These are phyloP conservation scores for Basidioascus undulatus DNA, from an alignment of 768 basidiomycete genomes.

Conservation along the genomic window DNA sequence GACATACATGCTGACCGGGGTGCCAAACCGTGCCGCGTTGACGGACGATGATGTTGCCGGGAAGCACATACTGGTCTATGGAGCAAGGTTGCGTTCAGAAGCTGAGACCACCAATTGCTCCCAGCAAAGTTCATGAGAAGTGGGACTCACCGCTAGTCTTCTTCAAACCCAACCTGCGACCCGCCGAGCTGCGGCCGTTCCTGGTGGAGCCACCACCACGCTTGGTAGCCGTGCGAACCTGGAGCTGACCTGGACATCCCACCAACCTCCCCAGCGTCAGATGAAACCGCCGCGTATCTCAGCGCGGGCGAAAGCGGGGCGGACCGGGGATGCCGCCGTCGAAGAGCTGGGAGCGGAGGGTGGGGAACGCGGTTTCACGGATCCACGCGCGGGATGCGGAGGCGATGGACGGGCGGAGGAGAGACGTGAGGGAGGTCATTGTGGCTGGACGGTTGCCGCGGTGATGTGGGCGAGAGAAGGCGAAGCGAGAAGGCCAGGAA, in stretches of 20 bases:
- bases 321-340: too few species aligned
- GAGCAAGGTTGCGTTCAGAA: not conserved
- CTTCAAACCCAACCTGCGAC: slow-evolving; percentile 82
- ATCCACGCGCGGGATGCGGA: too few species aligned
- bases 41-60: slow-evolving; percentile 87
- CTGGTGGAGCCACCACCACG: slow-evolving; percentile 81
- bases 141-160: slow-evolving; percentile 64
- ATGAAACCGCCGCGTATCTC: too few species aligned
- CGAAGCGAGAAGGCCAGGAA: too few species aligned
- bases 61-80: slow-evolving; percentile 67
- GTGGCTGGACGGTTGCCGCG: too few species aligned
- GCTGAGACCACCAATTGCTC: not conserved
- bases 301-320: too few species aligned
- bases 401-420: too few species aligned
- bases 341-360: too few species aligned
- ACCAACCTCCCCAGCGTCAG: too few species aligned
- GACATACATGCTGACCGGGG: slow-evolving; percentile 68
- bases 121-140: not conserved
- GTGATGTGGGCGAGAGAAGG: too few species aligned
- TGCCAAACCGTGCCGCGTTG: slow-evolving; percentile 85
- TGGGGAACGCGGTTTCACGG: too few species aligned
- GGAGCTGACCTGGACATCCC: slow-evolving; percentile 14
- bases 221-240: slow-evolving; percentile 84
- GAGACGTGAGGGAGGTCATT: too few species aligned
- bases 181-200: slow-evolving; percentile 79